phyloP scores from a whole-genome alignment of 1,284 basidiomycete species.

The Leccinum huronense region DNA sequence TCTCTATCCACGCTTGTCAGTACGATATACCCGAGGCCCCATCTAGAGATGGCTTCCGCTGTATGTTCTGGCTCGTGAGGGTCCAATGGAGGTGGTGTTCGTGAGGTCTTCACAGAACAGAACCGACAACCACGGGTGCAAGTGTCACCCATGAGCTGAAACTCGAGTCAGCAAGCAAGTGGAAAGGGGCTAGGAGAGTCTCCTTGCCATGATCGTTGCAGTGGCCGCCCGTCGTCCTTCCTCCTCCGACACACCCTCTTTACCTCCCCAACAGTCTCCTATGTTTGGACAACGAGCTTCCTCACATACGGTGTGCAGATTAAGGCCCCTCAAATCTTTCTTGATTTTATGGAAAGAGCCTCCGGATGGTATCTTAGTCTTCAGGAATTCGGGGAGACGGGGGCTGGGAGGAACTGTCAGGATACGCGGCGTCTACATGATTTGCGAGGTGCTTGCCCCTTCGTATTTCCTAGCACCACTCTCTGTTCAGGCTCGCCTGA shows the following conservation, averaged over 20 bases:
- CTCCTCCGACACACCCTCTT: slow-evolving; percentile 66
- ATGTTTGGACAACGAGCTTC: slow-evolving; percentile 99
- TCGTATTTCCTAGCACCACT: slow-evolving; percentile 77
- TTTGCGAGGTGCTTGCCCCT: slow-evolving; percentile 47
- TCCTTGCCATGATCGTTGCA: slow-evolving; percentile 95
- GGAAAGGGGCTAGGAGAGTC: slow-evolving; percentile 1
- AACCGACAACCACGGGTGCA: slow-evolving; percentile 98
- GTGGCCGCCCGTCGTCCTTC: slow-evolving; percentile 86
- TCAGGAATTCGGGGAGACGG: slow-evolving; percentile 88
- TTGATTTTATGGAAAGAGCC: slow-evolving; percentile 91
- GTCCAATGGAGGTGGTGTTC: slow-evolving; percentile 86
- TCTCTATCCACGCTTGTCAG: slow-evolving; percentile 97
- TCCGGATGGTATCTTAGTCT: slow-evolving; percentile 92
- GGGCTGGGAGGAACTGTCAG: slow-evolving; percentile 49
- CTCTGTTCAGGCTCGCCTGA: slow-evolving; percentile 59
- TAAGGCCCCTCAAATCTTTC: slow-evolving; percentile 89
- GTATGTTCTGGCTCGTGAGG: slow-evolving; percentile 98
- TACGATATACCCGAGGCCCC: slow-evolving; percentile 99
- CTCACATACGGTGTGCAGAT: slow-evolving; percentile 96
- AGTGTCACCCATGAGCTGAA: slow-evolving; percentile 95
- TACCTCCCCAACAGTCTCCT: slow-evolving; percentile 98
- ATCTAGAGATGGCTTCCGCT: slow-evolving; percentile 96
- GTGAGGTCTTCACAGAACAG: slow-evolving; percentile 96
- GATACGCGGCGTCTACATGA: neutral
- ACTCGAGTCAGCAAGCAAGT: slow-evolving; percentile 12